phyloP scores from a whole-genome alignment of 2,329 filamentous ascomycete genomes.

The Aureobasidium lini region DNA sequence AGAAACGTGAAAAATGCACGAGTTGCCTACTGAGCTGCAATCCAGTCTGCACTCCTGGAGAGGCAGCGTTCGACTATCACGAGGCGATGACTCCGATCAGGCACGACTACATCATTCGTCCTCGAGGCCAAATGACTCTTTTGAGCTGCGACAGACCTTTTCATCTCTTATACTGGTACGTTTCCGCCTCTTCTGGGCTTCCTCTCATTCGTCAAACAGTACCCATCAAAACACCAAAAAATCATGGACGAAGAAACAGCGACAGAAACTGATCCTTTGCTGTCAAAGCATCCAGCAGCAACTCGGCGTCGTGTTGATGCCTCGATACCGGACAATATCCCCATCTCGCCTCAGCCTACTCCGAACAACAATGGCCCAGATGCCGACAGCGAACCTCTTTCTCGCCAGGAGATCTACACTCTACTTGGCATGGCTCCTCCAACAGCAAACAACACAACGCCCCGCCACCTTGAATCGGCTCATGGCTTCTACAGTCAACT shows the following conservation, averaged over 20 bases:
- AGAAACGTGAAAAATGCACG: constrained; percentile 22
- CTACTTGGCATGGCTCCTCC: constrained; percentile 26
- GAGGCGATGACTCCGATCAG: constrained; percentile 19
- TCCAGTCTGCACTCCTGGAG: constrained; percentile 24
- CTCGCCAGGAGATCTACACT: constrained; percentile 22
- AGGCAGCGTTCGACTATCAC: constrained; percentile 20
- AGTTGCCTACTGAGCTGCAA: constrained; percentile 25
- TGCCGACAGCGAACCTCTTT: constrained; percentile 21
- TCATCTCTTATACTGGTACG: constrained; percentile 18
- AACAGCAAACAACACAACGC: constrained; percentile 16
- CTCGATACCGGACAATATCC: not conserved
- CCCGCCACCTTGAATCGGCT: constrained; percentile 21
- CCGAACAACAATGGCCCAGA: constrained; percentile 17
- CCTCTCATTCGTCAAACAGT: not conserved
- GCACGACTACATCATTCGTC: constrained; percentile 11
- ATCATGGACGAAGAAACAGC: not conserved
- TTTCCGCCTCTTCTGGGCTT: not conserved
- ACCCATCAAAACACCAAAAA: not conserved
- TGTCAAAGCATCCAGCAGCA: not conserved
- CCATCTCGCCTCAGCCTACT: constrained; percentile 9
- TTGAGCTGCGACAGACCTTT: constrained; percentile 15
- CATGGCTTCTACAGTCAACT: constrained; percentile 25
- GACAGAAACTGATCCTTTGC: constrained; percentile 9
- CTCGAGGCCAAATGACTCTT: constrained; percentile 13
- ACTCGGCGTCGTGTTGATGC: not conserved